Conservation (phyloP, 2,329 filamentous ascomycete species). For the Aspergillus bombycis region DNA sequence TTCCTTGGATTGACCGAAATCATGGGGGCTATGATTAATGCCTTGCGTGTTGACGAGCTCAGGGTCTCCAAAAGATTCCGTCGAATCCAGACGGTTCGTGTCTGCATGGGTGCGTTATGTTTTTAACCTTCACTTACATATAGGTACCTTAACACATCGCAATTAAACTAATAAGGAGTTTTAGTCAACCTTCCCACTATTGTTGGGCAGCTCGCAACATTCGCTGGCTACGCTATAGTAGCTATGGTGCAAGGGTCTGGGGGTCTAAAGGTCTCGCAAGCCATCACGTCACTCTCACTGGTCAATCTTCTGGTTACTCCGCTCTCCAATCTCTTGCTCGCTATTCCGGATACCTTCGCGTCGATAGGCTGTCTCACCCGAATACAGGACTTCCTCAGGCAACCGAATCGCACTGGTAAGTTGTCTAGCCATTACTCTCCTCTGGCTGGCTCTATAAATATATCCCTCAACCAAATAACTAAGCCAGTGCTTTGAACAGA, state of each 20-base stretch:
- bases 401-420: constrained; percentile 19
- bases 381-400: constrained; percentile 33
- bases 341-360: constrained; percentile 40
- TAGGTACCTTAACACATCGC: neutral
- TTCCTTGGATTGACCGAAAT: constrained; percentile 36
- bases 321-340: constrained; percentile 40
- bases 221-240: constrained; percentile 22
- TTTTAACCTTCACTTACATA: neutral
- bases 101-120: constrained; percentile 16
- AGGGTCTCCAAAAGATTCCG: constrained; percentile 26
- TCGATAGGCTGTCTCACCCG: constrained; percentile 43
- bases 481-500: constrained; percentile 1
- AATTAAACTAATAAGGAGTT: constrained; percentile 3
- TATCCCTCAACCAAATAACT: neutral
- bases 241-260: constrained; percentile 16
- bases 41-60: constrained; percentile 27
- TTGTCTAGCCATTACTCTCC: neutral
- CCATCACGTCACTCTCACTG: constrained; percentile 45
- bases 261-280: constrained; percentile 38
- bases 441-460: neutral
- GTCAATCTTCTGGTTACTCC: constrained; percentile 43
- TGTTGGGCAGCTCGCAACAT: constrained; percentile 21
- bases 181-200: constrained; percentile 19
- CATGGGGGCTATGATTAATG: constrained; percentile 30
- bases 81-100: constrained; percentile 16